Conservation (phyloP, 371 early-diverging fungal genomes). For the Rhizopus stolonifer region DNA sequence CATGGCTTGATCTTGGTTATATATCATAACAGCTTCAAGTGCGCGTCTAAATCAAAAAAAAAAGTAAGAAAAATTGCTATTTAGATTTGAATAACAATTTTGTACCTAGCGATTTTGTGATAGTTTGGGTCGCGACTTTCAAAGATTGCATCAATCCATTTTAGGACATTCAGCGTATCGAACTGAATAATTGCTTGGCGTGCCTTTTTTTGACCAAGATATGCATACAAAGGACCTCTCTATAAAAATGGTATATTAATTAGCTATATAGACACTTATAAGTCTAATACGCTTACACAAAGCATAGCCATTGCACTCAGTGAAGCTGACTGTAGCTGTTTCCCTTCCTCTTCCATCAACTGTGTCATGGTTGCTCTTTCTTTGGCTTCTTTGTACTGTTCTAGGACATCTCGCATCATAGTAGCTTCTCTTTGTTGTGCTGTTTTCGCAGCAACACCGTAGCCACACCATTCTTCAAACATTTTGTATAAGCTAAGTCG, state of each 20-base stretch:
- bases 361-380: constrained; percentile 65
- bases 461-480: constrained; percentile 94
- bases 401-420: constrained; percentile 74
- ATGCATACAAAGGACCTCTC: constrained; percentile 68
- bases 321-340: constrained; percentile 75
- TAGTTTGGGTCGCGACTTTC: constrained; percentile 55
- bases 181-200: constrained; percentile 58
- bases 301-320: constrained; percentile 87
- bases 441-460: constrained; percentile 64
- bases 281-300: constrained; percentile 58
- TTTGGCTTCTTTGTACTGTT: constrained; percentile 69
- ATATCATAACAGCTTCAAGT: constrained; percentile 65
- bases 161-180: constrained; percentile 53
- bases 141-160: constrained; percentile 74
- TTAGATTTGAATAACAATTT: not conserved
- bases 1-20: constrained; percentile 67
- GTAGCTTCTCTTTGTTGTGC: constrained; percentile 72
- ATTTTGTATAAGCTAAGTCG: constrained; percentile 76
- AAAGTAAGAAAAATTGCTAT: not conserved
- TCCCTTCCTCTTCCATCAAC: constrained; percentile 77
- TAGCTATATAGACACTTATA: too few relatives aligned
- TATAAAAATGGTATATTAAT: constrained; percentile 21
- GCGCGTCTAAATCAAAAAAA: constrained; percentile 46
- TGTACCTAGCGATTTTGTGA: constrained; percentile 45
- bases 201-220: constrained; percentile 63